Conservation (phyloP, 2,329 filamentous ascomycete genomes). For the Byssoonygena ceratinophila region DNA sequence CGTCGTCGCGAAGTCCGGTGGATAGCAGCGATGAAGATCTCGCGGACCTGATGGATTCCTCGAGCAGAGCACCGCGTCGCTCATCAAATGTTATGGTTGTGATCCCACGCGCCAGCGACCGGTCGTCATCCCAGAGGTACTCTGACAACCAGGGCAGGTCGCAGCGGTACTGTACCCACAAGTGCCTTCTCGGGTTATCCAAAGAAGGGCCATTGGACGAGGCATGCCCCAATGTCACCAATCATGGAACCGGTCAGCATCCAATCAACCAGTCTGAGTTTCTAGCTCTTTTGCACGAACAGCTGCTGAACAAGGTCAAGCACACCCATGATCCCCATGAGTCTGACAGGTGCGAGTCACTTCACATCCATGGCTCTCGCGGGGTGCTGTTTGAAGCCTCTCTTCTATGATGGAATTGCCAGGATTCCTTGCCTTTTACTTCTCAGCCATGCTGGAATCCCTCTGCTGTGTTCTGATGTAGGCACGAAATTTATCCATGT, state of each 20-base stretch:
- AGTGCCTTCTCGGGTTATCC: constrained; percentile 32
- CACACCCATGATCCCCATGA: neutral
- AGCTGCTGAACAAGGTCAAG: constrained; percentile 14
- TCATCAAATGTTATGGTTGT: constrained; percentile 13
- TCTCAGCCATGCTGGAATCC: constrained; percentile 12
- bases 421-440: constrained; percentile 13
- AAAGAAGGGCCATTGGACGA: constrained; percentile 25
- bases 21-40: constrained; percentile 8
- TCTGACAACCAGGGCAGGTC: constrained; percentile 9
- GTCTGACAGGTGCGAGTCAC: constrained; percentile 16
- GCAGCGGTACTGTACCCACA: constrained; percentile 32
- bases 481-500: constrained; percentile 1
- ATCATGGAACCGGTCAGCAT: constrained; percentile 25
- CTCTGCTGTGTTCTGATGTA: constrained; percentile 1
- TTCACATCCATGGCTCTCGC: constrained; percentile 18
- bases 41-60: constrained; percentile 7
- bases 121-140: constrained; percentile 9
- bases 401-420: constrained; percentile 13
- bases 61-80: constrained; percentile 13
- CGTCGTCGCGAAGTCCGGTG: neutral
- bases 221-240: constrained; percentile 31
- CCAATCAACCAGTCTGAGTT: constrained; percentile 15
- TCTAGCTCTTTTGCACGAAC: constrained; percentile 10
- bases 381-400: constrained; percentile 19
- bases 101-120: constrained; percentile 4